These are phyloP conservation scores for Saussurea involucrata DNA, from an alignment of 129 eudicot genomes.

Conservation along the genomic window DNA sequence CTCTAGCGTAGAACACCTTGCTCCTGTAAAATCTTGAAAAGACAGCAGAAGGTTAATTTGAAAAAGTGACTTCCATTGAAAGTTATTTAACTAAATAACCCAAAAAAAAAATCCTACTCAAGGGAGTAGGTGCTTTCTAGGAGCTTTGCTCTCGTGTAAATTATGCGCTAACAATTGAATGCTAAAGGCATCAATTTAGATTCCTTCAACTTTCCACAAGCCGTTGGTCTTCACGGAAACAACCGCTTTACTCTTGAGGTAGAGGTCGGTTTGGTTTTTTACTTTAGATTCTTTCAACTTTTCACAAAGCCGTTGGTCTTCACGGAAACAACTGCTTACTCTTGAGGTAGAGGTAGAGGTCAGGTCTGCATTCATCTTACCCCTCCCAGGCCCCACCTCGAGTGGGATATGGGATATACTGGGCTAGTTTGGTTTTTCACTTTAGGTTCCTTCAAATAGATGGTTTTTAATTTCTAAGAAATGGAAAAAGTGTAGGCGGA, in stretches of 20 bases:
- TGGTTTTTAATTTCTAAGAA: conserved; percentile 4
- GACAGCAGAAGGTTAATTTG: too few species aligned
- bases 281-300: not conserved
- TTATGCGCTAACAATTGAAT: not conserved
- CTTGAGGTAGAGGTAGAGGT: not conserved
- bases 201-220: not conserved
- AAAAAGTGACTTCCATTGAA: too few species aligned
- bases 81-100: too few species aligned
- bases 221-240: too few species aligned
- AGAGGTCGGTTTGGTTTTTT: too few species aligned
- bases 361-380: not conserved
- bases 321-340: not conserved
- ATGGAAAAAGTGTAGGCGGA: conserved; percentile 61
- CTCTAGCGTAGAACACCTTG: too few species aligned
- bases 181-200: not conserved
- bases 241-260: too few species aligned
- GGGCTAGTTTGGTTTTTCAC: not conserved
- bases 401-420: not conserved
- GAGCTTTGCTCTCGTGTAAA: too few species aligned
- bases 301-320: not conserved
- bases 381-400: not conserved
- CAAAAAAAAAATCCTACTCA: too few species aligned
- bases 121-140: too few species aligned
- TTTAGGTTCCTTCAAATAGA: not conserved
- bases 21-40: too few species aligned